Evolutionary conservation across 164 flowering plant species (phyloP).

Genomic region (Nymphaea colorata): DNA sequence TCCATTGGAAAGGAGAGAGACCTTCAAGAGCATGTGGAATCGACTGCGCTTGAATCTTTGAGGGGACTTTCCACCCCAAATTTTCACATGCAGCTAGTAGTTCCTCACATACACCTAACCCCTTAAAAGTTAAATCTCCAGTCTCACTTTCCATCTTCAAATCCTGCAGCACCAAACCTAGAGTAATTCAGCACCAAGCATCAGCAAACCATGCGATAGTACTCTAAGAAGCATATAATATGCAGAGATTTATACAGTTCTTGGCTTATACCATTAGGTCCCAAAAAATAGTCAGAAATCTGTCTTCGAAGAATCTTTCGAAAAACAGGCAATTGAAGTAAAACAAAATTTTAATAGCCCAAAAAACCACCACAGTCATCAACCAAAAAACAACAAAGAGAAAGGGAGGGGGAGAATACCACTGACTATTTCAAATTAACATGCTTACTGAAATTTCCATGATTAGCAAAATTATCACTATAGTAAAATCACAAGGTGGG

Average conservation of each 20-base stretch:
- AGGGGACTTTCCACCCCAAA: slow-evolving; percentile 63
- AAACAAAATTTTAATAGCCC: neutral
- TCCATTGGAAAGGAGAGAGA: slow-evolving; percentile 4
- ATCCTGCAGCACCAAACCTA: neutral
- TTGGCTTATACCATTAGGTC: no score
- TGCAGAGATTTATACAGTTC: no score
- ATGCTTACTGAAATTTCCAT: no score
- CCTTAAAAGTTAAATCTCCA: slow-evolving; percentile 40
- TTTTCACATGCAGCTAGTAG: slow-evolving; percentile 60
- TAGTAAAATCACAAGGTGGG: no score
- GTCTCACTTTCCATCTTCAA: slow-evolving; percentile 19
- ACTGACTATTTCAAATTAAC: no score
- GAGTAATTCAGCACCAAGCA: neutral
- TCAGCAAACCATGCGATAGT: neutral
- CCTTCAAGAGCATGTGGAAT: slow-evolving; percentile 79
- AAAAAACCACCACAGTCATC: no score
- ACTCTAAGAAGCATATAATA: no score
- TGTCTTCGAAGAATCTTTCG: neutral
- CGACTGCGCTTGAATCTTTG: slow-evolving; percentile 64
- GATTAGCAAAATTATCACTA: no score
- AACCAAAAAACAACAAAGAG: no score
- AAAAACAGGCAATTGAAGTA: neutral
- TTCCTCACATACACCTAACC: slow-evolving; percentile 47
- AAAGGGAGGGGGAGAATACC: no score
- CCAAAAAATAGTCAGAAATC: no score